Conservation (phyloP, 2,329 filamentous ascomycete genomes). For the Zymoseptoria pseudotritici region DNA sequence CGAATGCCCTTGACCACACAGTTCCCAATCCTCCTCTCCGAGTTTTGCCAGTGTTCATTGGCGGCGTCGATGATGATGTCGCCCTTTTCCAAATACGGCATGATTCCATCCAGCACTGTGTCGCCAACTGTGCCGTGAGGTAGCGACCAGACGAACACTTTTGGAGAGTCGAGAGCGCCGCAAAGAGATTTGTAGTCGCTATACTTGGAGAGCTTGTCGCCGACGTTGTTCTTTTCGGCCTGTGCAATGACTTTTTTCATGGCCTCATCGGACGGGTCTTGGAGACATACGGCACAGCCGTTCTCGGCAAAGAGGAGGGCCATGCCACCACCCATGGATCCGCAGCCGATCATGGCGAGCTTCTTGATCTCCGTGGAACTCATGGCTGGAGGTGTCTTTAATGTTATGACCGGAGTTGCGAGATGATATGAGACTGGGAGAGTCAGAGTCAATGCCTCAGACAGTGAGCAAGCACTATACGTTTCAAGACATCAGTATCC, state of each 20-base stretch:
- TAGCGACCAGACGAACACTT: conserved; percentile 28
- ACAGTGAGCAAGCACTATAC: not conserved
- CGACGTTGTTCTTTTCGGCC: conserved; percentile 35
- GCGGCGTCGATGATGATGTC: conserved; percentile 64
- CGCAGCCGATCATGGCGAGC: conserved; percentile 52
- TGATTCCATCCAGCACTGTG: conserved; percentile 40
- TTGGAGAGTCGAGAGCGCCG: conserved; percentile 37
- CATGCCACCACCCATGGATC: conserved; percentile 55
- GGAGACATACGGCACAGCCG: conserved; percentile 47
- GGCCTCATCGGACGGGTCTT: conserved; percentile 45
- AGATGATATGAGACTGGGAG: not conserved
- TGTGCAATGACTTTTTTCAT: conserved; percentile 40
- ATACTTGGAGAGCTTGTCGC: conserved; percentile 33
- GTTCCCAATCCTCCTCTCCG: conserved; percentile 52
- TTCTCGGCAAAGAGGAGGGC: conserved; percentile 52
- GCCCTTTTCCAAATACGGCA: conserved; percentile 47
- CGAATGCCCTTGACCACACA: conserved; percentile 51
- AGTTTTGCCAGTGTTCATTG: conserved; percentile 61
- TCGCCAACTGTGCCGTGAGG: conserved; percentile 39
- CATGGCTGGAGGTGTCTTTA: not conserved
- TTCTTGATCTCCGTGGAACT: conserved; percentile 25
- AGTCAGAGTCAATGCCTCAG: not conserved
- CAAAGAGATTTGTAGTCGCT: conserved; percentile 46
- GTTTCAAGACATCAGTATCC: not conserved
- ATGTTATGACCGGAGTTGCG: not conserved